A percentile compares a stretch with the other conserved stretches of the same genome.
Evolutionary conservation across 768 basidiomycete species (phyloP).

Genomic region (Tephrocybe sp.): DNA sequence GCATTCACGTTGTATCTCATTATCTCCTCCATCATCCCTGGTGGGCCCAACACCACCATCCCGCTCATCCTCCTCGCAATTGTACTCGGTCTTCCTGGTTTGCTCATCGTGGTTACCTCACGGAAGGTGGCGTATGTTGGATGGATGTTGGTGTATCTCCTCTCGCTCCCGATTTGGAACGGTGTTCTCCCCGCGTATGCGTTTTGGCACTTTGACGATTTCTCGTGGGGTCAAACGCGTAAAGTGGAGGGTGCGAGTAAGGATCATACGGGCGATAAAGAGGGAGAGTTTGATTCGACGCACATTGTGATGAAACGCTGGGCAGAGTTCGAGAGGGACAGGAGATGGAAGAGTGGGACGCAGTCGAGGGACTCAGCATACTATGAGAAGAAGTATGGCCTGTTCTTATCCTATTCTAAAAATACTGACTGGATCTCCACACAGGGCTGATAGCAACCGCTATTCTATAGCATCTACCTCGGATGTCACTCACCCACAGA

Average conservation of each 20-base stretch:
- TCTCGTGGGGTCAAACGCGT: conserved; percentile 96
- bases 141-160: conserved; percentile 95
- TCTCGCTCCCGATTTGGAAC: conserved; percentile 97
- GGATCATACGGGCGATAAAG: conserved; percentile 83
- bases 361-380: conserved; percentile 79
- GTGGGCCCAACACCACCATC: conserved; percentile 75
- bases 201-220: conserved; percentile 99
- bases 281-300: conserved; percentile 94
- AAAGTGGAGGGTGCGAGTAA: conserved; percentile 74
- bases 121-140: conserved; percentile 93
- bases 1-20: conserved; percentile 95
- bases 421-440: conserved; percentile 1
- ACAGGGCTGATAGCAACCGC: conserved; percentile 45
- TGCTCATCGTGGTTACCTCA: conserved; percentile 94
- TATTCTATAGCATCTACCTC: conserved; percentile 80
- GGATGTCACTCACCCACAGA: conserved; percentile 62
- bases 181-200: conserved; percentile 92
- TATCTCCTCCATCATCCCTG: conserved; percentile 83
- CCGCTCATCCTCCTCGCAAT: conserved; percentile 91
- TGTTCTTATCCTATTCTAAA: conserved; percentile 2
- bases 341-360: conserved; percentile 88
- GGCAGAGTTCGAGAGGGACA: conserved; percentile 96
- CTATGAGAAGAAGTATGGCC: conserved; percentile 73
- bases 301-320: conserved; percentile 99
- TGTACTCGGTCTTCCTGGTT: conserved; percentile 93